Conservation (phyloP, 23 red algal species). For the Gracilaria domingensis region DNA sequence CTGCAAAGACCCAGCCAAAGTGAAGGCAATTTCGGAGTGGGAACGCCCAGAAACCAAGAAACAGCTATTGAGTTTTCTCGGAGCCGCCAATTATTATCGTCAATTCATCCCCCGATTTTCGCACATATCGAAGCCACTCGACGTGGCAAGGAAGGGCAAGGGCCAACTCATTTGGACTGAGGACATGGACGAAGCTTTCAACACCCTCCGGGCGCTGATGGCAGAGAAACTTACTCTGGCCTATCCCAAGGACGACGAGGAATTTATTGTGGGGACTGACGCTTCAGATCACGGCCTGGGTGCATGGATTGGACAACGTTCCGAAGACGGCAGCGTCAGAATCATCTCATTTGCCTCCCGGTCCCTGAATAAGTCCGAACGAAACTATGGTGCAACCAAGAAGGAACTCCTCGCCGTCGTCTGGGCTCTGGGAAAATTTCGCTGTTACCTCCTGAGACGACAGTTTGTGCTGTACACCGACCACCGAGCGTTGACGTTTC, state of each 20-base stretch:
- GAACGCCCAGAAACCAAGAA: conserved; percentile 11
- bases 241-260: background rate
- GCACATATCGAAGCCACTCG: background rate
- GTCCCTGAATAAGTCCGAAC: background rate
- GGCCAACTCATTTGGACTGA: background rate
- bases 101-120: conserved; percentile 16
- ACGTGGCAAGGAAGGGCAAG: background rate
- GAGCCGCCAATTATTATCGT: background rate
- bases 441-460: background rate
- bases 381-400: conserved; percentile 23
- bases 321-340: background rate
- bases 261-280: background rate
- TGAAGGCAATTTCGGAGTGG: conserved; percentile 8
- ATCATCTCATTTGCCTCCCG: background rate
- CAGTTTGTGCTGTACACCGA: conserved; percentile 1
- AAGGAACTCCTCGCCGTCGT: conserved; percentile 16
- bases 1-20: conserved; percentile 25
- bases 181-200: background rate
- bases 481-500: background rate
- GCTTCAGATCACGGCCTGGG: background rate
- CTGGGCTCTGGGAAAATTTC: background rate
- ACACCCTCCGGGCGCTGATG: background rate
- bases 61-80: conserved; percentile 20
- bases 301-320: background rate
- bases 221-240: background rate